A percentile compares a stretch with the other conserved stretches of the same genome.
phyloP scores from a whole-genome alignment of 1,139 yeast genomes.

The Hansenula sp. region DNA sequence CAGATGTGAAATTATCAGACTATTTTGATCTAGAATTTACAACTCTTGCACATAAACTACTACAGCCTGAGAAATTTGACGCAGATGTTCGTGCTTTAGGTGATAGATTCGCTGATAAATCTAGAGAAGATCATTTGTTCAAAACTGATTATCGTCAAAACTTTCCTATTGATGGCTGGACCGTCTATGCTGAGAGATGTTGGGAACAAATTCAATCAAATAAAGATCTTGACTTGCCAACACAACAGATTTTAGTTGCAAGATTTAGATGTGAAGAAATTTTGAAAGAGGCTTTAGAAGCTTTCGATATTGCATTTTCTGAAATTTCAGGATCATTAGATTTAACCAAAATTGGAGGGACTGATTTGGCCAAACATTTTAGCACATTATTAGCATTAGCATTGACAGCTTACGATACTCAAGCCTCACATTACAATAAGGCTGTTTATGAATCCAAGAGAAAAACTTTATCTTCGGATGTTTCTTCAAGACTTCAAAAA shows the following conservation, averaged over 20 bases:
- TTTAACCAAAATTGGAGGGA: constrained; percentile 26
- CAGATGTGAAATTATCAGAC: constrained; percentile 51
- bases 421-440: constrained; percentile 69
- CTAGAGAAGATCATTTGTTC: constrained; percentile 44
- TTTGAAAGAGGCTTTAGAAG: constrained; percentile 28
- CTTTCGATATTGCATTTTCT: constrained; percentile 19
- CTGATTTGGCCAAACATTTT: constrained; percentile 38
- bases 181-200: constrained; percentile 81
- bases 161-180: constrained; percentile 96
- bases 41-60: constrained; percentile 79
- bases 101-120: constrained; percentile 34
- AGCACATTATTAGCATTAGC: constrained; percentile 39
- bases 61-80: constrained; percentile 72
- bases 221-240: constrained; percentile 92
- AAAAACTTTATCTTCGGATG: constrained; percentile 38
- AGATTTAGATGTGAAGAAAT: constrained; percentile 94
- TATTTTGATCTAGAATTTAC: constrained; percentile 84
- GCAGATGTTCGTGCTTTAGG: constrained; percentile 63
- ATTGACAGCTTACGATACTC: constrained; percentile 52
- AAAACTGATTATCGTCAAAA: constrained; percentile 73
- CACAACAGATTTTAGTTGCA: constrained; percentile 93
- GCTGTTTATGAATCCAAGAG: constrained; percentile 65
- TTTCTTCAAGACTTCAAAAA: constrained; percentile 39
- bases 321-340: constrained; percentile 12
- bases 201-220: constrained; percentile 94